A percentile compares a stretch with the other conserved stretches of the same genome.
phyloP scores from a whole-genome alignment of 345 rosid genomes.

The Sonneratia caseolaris region DNA sequence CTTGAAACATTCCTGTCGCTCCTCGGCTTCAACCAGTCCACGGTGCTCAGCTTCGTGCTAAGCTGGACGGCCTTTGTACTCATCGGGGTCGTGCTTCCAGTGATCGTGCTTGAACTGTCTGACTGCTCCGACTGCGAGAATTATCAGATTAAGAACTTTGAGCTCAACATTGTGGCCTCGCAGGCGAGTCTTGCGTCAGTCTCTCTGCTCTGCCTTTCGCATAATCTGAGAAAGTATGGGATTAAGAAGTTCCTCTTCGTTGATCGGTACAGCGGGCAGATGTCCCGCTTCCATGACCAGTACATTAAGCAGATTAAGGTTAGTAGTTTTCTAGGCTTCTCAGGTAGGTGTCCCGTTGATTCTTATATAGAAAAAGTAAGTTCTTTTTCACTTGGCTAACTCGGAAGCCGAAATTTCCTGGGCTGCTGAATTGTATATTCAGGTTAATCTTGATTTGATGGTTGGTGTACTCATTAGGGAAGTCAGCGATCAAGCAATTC shows the following conservation, averaged over 20 bases:
- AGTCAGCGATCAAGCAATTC: too few relatives aligned
- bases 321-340: not conserved
- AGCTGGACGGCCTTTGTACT: slow-evolving; percentile 15
- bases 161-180: slow-evolving; percentile 57
- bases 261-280: slow-evolving; percentile 51
- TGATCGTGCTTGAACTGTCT: slow-evolving; percentile 48
- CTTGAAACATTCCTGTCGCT: slow-evolving; percentile 42
- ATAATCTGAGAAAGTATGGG: slow-evolving; percentile 67
- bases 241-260: slow-evolving; percentile 62
- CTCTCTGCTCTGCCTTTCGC: slow-evolving; percentile 63
- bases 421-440: too few relatives aligned
- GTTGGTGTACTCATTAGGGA: too few relatives aligned
- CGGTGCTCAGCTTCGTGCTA: slow-evolving; percentile 30
- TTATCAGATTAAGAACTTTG: slow-evolving; percentile 60
- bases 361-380: too few relatives aligned
- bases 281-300: slow-evolving; percentile 33
- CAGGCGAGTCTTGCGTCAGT: slow-evolving; percentile 74
- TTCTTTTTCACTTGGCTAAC: too few relatives aligned
- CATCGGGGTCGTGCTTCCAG: slow-evolving; percentile 58
- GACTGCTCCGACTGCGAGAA: slow-evolving; percentile 40
- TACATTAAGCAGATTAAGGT: slow-evolving; percentile 67
- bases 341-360: too few relatives aligned
- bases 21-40: slow-evolving; percentile 65
- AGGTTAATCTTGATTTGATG: too few relatives aligned
- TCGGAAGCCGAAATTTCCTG: too few relatives aligned